Evolutionary conservation across 441 rosid genomes (phyloP).

Genomic region (Lepidium campestre): DNA sequence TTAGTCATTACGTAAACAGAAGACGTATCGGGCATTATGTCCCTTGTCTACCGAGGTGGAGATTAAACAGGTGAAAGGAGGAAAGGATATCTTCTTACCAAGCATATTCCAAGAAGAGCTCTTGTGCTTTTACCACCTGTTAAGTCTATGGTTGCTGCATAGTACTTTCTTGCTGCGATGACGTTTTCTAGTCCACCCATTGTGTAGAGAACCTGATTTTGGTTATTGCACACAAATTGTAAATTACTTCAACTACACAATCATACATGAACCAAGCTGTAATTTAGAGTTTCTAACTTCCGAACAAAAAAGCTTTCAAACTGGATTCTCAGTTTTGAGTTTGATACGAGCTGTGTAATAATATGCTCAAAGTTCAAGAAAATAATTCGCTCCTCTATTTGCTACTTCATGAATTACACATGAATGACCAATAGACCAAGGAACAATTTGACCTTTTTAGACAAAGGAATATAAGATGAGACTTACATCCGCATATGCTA

Average conservation of each 20-base stretch:
- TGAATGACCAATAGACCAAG: neutral
- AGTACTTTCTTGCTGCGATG: slow-evolving; percentile 83
- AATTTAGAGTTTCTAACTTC: neutral
- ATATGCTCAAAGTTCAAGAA: neutral
- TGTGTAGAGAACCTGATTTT: slow-evolving; percentile 83
- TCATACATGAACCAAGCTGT: neutral
- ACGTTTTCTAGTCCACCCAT: slow-evolving; percentile 88
- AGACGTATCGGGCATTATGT: neutral
- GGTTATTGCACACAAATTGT: slow-evolving; percentile 9
- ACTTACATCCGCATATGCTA: slow-evolving; percentile 90
- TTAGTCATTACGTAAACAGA: neutral
- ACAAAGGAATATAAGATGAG: neutral
- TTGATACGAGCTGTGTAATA: neutral
- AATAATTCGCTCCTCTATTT: neutral
- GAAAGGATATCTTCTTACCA: slow-evolving; percentile 58
- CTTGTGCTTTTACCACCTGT: slow-evolving; percentile 93
- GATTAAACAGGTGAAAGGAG: neutral
- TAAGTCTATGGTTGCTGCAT: slow-evolving; percentile 74
- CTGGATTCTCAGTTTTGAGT: neutral
- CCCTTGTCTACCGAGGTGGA: neutral
- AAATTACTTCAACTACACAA: neutral
- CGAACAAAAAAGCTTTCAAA: neutral
- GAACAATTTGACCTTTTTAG: neutral
- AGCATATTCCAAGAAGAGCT: slow-evolving; percentile 84
- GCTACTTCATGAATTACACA: slow-evolving; percentile 3